Conservation (phyloP, 2,329 filamentous ascomycete genomes). For the Grosmannia clavigera region DNA sequence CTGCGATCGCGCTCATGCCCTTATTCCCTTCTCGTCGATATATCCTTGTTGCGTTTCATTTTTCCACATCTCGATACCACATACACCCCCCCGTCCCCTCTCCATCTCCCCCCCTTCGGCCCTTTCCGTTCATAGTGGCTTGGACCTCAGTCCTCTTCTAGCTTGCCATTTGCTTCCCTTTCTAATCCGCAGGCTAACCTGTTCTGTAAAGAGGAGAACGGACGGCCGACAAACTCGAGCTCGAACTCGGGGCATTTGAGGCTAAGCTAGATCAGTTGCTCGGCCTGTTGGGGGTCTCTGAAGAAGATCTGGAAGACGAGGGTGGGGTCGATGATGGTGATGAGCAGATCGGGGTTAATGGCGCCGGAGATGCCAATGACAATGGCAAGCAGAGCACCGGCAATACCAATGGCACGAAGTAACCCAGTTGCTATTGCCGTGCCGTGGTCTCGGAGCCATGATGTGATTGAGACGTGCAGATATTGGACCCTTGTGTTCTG, state of each 20-base stretch:
- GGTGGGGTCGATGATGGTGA: neutral
- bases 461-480: too few species aligned
- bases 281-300: conserved; percentile 28
- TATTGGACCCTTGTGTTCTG: too few species aligned
- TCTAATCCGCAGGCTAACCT: neutral
- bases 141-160: neutral
- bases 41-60: too few species aligned
- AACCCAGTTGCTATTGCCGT: too few species aligned
- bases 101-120: too few species aligned
- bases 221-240: conserved; percentile 38
- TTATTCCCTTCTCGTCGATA: too few species aligned
- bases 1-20: too few species aligned
- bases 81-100: neutral
- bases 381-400: too few species aligned
- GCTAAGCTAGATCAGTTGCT: conserved; percentile 43
- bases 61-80: neutral
- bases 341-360: neutral
- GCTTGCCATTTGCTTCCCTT: neutral
- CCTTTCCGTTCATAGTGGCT: too few species aligned
- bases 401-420: too few species aligned
- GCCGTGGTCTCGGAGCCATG: too few species aligned
- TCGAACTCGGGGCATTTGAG: conserved; percentile 38
- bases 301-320: conserved; percentile 2
- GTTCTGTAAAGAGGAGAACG: conserved; percentile 35
- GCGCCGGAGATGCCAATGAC: too few species aligned